Base-by-base conservation (phyloP, 108 stramenopile species). In the Cylindrotheca closterium region DNA sequence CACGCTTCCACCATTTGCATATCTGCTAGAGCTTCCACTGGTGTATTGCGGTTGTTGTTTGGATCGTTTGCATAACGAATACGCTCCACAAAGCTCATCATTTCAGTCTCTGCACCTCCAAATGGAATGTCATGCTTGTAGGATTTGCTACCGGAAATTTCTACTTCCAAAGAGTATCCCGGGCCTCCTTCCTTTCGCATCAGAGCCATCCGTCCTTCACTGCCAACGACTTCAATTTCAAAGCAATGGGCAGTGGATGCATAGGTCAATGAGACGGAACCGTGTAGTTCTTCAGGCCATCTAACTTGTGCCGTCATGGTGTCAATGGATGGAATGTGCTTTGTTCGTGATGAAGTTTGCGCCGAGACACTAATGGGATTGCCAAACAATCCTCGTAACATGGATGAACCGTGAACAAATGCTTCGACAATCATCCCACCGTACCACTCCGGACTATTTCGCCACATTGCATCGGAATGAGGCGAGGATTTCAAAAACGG, bases 351-450 rank as follows among this genome's bases (percentile, higher is more conserved):
- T 7, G 23, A 31, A 17, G 60, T 62, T 8, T 22, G 19, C 45
- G 60, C 60, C 19, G 45, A 47, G 4, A 62, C 60, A 17, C 17
- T 22, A 8, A 17, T 7, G 8, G 25, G 17, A 31, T 62, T 29
- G 28, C 65, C 52, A 2, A 3, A 19, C 2, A 57, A 18, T 17
- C n/a, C 25, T 24, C 65, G 65, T 15, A 65, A 10, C 34, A 26
- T 30, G 10, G 65, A 51, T 23, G 65, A 21, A 3, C 21, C 25
- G 27, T 65, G 65, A 18, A 65, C 54, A 28, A 65, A 65, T 21
- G 52, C 52, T 31, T 65, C 65, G 2, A 54, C 28, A 4, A 65
- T 31, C n/a, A 65, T 21, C 15, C 65, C 65, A 30, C 65, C 65
- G 52, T 55, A 57, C 65, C 65, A 65, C n/a, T 18, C n/a, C 15